Evolutionary conservation across 2,329 filamentous ascomycete species (phyloP).

Genomic region (Clathrospora elynae): DNA sequence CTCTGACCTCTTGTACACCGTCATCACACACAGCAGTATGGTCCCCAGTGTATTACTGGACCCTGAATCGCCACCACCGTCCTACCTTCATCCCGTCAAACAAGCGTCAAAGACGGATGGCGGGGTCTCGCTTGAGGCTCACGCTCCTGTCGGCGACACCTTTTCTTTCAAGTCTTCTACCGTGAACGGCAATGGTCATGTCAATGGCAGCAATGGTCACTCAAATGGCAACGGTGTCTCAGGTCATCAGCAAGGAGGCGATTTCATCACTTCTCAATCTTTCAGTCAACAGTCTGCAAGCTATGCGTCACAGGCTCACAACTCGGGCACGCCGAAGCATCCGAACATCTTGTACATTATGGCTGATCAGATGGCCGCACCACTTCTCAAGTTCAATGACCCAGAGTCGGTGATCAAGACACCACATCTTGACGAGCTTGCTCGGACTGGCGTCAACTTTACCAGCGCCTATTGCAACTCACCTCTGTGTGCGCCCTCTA

Average conservation of each 20-base stretch:
- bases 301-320: conserved; percentile 26
- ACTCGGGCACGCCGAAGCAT: conserved; percentile 43
- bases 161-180: conserved; percentile 23
- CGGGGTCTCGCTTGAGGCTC: conserved; percentile 29
- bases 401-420: conserved; percentile 87
- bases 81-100: conserved; percentile 23
- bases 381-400: conserved; percentile 91
- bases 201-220: conserved; percentile 20
- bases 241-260: conserved; percentile 18
- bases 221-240: conserved; percentile 17
- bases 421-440: conserved; percentile 83
- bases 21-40: conserved; percentile 22
- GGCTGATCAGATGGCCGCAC: conserved; percentile 93
- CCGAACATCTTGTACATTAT: conserved; percentile 92
- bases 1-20: background rate
- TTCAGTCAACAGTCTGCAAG: conserved; percentile 32
- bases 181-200: conserved; percentile 19
- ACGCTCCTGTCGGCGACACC: conserved; percentile 23
- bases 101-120: conserved; percentile 25
- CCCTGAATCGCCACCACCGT: conserved; percentile 27
- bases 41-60: conserved; percentile 39
- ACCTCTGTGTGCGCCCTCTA: conserved; percentile 87
- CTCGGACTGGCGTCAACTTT: conserved; percentile 82
- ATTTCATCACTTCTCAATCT: conserved; percentile 37
- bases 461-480: conserved; percentile 94